Percentiles rank a stretch among this genome's conserved stretches.
Evolutionary conservation across 805 yeast genomes (phyloP).

Genomic region (Candida oleophila): DNA sequence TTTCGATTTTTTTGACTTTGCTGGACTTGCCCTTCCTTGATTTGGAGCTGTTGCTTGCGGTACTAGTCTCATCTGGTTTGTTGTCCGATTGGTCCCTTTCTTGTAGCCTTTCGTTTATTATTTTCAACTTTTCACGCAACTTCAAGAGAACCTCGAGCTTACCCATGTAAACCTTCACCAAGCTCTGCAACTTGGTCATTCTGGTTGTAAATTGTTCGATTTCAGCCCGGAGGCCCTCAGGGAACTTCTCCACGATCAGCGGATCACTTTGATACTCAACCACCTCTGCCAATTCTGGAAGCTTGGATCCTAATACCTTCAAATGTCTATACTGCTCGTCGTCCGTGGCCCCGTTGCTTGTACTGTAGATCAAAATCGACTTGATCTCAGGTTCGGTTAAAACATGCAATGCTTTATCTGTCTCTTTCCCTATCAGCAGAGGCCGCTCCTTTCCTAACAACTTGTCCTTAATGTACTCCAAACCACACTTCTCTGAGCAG

Average conservation of each 20-base stretch:
- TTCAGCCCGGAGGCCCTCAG: slow-evolving; percentile 14
- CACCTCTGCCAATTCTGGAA: slow-evolving; percentile 46
- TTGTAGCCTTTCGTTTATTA: slow-evolving; percentile 35
- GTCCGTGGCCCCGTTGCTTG: background rate
- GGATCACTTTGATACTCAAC: slow-evolving; percentile 14
- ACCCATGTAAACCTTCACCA: slow-evolving; percentile 12
- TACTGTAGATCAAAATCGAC: background rate
- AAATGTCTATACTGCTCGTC: slow-evolving; percentile 20
- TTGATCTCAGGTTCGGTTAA: background rate
- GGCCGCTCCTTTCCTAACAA: slow-evolving; percentile 14
- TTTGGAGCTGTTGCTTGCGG: background rate
- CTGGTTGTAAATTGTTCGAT: slow-evolving; percentile 21
- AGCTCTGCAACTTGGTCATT: slow-evolving; percentile 11
- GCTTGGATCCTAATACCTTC: slow-evolving; percentile 24
- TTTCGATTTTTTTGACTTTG: slow-evolving; percentile 37
- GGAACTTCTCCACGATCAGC: slow-evolving; percentile 9
- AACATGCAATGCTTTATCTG: background rate
- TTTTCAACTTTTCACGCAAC: slow-evolving; percentile 36
- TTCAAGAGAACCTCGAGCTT: slow-evolving; percentile 23
- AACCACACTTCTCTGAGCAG: slow-evolving; percentile 74
- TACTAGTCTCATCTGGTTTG: background rate
- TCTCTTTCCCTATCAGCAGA: background rate
- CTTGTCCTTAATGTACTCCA: slow-evolving; percentile 32
- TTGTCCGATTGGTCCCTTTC: background rate
- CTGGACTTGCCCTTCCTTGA: slow-evolving; percentile 10